These are phyloP conservation scores for Apiospora hydei DNA, from an alignment of 2,329 filamentous ascomycete genomes.

Conservation along the genomic window DNA sequence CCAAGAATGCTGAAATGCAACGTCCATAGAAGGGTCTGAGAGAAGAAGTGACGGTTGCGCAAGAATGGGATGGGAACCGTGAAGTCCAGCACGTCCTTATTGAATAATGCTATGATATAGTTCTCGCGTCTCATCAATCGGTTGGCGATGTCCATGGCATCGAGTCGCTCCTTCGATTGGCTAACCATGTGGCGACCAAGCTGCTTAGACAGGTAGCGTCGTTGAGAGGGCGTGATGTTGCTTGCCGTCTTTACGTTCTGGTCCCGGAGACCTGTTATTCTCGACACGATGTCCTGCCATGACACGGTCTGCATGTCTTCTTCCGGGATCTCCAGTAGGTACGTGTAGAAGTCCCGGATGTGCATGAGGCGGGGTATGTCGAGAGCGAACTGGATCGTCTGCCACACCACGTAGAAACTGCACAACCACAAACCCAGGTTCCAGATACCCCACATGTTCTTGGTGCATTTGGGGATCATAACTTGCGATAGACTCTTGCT, in stretches of 20 bases:
- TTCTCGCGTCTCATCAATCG: slow-evolving; percentile 96
- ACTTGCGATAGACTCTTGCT: slow-evolving; percentile 64
- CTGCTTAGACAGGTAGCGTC: slow-evolving; percentile 51
- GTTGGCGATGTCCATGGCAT: slow-evolving; percentile 97
- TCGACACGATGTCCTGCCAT: slow-evolving; percentile 89
- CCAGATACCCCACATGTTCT: slow-evolving; percentile 76
- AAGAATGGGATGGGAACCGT: slow-evolving; percentile 87
- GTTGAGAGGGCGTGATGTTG: slow-evolving; percentile 59
- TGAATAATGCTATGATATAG: slow-evolving; percentile 95
- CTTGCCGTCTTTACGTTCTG: slow-evolving; percentile 81
- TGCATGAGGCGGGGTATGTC: slow-evolving; percentile 77
- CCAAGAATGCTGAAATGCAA: slow-evolving; percentile 89
- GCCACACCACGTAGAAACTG: slow-evolving; percentile 85
- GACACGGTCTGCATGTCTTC: slow-evolving; percentile 93
- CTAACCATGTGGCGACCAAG: slow-evolving; percentile 76
- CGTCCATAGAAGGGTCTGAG: slow-evolving; percentile 90
- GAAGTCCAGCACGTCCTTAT: slow-evolving; percentile 92
- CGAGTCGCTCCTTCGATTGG: slow-evolving; percentile 91
- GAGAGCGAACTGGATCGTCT: slow-evolving; percentile 75
- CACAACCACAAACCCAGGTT: slow-evolving; percentile 85
- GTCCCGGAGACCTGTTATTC: slow-evolving; percentile 84
- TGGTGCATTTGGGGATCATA: slow-evolving; percentile 76
- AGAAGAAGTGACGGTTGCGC: slow-evolving; percentile 81
- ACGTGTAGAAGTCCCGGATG: slow-evolving; percentile 85
- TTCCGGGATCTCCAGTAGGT: slow-evolving; percentile 81